Conservation (phyloP, 2,329 filamentous ascomycete genomes). For the Phoma sp. region DNA sequence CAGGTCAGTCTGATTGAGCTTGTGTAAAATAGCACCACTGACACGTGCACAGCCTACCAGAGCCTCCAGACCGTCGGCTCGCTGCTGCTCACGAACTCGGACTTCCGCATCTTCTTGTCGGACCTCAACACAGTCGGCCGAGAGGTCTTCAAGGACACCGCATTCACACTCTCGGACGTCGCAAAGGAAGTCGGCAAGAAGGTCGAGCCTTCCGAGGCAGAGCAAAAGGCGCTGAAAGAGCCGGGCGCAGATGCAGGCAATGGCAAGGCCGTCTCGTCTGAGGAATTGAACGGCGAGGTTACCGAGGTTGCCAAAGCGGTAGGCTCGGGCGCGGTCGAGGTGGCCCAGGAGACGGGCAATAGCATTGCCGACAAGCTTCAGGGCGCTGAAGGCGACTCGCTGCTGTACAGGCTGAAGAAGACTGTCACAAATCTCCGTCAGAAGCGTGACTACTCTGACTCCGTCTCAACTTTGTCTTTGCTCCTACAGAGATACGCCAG, state of each 20-base stretch:
- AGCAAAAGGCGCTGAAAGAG: constrained; percentile 62
- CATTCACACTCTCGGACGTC: constrained; percentile 76
- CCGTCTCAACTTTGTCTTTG: constrained; percentile 77
- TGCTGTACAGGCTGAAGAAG: constrained; percentile 78
- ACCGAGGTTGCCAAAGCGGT: constrained; percentile 55
- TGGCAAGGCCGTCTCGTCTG: constrained; percentile 59
- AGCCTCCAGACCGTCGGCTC: constrained; percentile 84
- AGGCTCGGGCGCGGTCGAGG: constrained; percentile 53
- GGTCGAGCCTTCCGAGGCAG: constrained; percentile 70
- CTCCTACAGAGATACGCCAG: constrained; percentile 80
- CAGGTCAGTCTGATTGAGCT: constrained; percentile 58
- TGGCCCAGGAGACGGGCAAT: constrained; percentile 65
- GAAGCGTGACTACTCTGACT: constrained; percentile 82
- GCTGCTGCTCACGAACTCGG: constrained; percentile 85
- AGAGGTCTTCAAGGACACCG: constrained; percentile 86
- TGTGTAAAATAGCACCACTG: constrained; percentile 14
- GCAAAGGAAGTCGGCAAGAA: constrained; percentile 76
- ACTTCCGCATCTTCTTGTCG: constrained; percentile 84
- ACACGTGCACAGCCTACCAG: constrained; percentile 66
- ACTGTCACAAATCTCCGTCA: constrained; percentile 76
- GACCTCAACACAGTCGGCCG: constrained; percentile 80
- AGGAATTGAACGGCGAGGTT: constrained; percentile 65
- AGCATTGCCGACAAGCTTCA: constrained; percentile 77
- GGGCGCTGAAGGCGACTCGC: constrained; percentile 73
- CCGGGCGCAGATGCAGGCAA: constrained; percentile 55